Conservation (phyloP, 2,329 filamentous ascomycete genomes). For the Penicillium sp. region DNA sequence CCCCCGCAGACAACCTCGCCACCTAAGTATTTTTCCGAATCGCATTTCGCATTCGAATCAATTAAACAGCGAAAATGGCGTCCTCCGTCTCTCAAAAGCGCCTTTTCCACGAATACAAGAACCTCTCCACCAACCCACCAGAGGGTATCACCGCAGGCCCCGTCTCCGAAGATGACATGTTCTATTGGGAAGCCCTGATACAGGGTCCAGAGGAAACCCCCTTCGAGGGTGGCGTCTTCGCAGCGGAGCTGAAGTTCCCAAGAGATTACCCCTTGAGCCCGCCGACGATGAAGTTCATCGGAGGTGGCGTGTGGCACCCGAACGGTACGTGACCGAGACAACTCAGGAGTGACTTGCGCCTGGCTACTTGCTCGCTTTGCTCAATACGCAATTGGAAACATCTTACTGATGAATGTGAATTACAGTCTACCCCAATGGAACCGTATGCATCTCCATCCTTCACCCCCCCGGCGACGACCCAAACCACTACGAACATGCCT, state of each 20-base stretch:
- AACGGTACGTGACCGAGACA: constrained; percentile 64
- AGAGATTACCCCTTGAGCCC: constrained; percentile 96
- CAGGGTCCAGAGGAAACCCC: constrained; percentile 93
- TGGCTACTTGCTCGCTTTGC: background rate
- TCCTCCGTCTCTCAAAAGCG: constrained; percentile 64
- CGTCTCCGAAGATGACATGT: constrained; percentile 88
- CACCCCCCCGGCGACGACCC: constrained; percentile 95
- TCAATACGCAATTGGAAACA: background rate
- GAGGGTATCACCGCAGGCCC: constrained; percentile 96
- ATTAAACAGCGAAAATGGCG: constrained; percentile 37
- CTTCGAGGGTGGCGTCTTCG: constrained; percentile 93
- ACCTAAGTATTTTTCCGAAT: background rate
- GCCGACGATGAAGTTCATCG: constrained; percentile 92
- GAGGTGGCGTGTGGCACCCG: constrained; percentile 85
- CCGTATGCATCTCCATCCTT: constrained; percentile 97
- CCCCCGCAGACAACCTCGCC: background rate
- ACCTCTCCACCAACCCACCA: constrained; percentile 90
- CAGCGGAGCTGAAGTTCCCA: constrained; percentile 90
- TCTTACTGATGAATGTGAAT: background rate
- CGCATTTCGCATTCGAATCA: background rate
- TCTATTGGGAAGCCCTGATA: constrained; percentile 94
- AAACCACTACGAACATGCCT: constrained; percentile 96
- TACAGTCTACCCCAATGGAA: constrained; percentile 82
- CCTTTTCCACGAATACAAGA: constrained; percentile 93
- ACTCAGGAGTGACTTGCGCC: background rate